Evolutionary conservation across 2,329 filamentous ascomycete species (phyloP).

Genomic region (Ceratocystis variospora): DNA sequence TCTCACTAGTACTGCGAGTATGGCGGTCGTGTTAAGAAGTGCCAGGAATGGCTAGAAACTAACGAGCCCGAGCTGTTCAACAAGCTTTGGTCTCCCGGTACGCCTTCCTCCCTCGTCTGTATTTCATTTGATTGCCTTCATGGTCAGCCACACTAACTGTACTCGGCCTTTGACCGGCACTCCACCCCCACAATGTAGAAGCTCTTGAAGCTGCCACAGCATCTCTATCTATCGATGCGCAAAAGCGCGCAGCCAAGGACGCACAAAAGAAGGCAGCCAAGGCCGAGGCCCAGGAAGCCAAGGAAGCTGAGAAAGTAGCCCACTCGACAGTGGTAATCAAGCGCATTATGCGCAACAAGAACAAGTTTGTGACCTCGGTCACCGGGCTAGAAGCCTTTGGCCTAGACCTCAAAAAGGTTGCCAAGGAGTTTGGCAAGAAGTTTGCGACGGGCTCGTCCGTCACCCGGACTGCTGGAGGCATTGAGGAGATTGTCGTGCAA

Average conservation of each 20-base stretch:
- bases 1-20: constrained; percentile 85
- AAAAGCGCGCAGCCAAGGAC: constrained; percentile 91
- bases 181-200: constrained; percentile 35
- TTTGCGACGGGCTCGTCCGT: constrained; percentile 91
- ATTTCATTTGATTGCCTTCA: not conserved
- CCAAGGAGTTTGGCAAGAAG: constrained; percentile 97
- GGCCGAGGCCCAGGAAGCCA: constrained; percentile 73
- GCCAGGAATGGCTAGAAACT: constrained; percentile 83
- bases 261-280: constrained; percentile 94
- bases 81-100: constrained; percentile 76
- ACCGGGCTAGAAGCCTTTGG: constrained; percentile 80
- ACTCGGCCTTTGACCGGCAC: not conserved
- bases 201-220: constrained; percentile 72
- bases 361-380: constrained; percentile 92
- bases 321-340: constrained; percentile 79
- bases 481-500: constrained; percentile 95
- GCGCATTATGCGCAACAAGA: constrained; percentile 94
- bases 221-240: constrained; percentile 74
- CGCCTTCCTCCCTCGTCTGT: not conserved
- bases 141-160: not conserved
- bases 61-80: constrained; percentile 61
- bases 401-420: constrained; percentile 79
- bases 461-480: constrained; percentile 71
- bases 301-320: constrained; percentile 69
- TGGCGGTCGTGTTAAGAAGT: constrained; percentile 90